phyloP scores from a whole-genome alignment of 768 basidiomycete species.

The Daedaleopsis sinensis region DNA sequence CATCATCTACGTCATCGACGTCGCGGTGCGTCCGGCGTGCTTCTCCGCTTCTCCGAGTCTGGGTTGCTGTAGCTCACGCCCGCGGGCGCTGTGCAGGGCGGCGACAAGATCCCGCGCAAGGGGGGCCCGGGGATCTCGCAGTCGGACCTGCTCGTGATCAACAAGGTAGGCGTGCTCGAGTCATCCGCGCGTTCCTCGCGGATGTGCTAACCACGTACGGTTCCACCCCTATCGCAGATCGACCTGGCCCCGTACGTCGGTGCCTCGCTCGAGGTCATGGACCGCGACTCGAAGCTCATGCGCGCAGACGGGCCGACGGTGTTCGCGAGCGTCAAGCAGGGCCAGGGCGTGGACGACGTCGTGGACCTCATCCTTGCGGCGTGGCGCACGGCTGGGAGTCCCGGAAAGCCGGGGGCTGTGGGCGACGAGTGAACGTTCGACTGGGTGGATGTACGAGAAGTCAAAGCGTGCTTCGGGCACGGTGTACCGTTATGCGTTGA shows the following conservation, averaged over 20 bases:
- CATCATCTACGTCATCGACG: conserved; percentile 92
- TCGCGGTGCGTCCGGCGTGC: conserved; percentile 53
- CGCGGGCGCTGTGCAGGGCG: conserved; percentile 62
- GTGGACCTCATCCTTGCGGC: conserved; percentile 81
- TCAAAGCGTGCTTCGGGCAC: background rate
- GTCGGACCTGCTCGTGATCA: conserved; percentile 92
- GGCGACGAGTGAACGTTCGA: conserved; percentile 12
- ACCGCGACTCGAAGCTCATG: conserved; percentile 90
- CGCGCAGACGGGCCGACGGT: conserved; percentile 92
- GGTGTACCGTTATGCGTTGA: background rate
- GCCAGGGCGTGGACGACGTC: conserved; percentile 80
- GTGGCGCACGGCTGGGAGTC: conserved; percentile 84
- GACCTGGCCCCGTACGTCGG: conserved; percentile 93
- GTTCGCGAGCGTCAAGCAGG: conserved; percentile 83
- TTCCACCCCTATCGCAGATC: conserved; percentile 51
- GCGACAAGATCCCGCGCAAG: conserved; percentile 98
- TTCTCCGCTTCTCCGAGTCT: background rate
- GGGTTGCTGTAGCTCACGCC: background rate
- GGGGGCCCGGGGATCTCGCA: conserved; percentile 98
- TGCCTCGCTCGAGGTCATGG: conserved; percentile 94
- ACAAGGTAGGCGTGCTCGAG: conserved; percentile 64
- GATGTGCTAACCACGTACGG: too few relatives aligned
- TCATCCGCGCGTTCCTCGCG: too few relatives aligned
- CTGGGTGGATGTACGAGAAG: background rate
- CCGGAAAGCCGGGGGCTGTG: conserved; percentile 51